A percentile compares a stretch with the other conserved stretches of the same genome.
Conservation (phyloP, 805 yeast species). For the Starmerella floris region DNA sequence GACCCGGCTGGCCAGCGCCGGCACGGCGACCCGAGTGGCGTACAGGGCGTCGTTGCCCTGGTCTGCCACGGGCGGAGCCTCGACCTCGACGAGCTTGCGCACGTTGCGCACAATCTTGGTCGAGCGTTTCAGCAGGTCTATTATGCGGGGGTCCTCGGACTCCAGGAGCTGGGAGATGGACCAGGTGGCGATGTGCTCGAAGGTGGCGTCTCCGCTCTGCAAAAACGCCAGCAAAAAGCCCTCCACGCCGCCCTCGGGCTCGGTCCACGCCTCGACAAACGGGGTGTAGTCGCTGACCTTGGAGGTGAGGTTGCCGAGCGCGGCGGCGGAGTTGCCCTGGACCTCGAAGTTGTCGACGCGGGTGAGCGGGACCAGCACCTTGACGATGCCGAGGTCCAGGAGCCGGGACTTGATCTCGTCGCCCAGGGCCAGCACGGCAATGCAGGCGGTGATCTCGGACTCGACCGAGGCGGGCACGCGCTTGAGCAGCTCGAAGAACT, state of each 20-base stretch:
- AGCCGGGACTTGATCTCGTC: constrained; percentile 83
- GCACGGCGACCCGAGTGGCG: constrained; percentile 28
- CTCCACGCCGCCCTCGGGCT: constrained; percentile 71
- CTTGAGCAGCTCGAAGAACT: constrained; percentile 71
- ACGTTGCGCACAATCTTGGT: constrained; percentile 27
- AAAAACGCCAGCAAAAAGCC: constrained; percentile 74
- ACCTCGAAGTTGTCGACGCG: constrained; percentile 81
- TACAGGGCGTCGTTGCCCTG: constrained; percentile 22
- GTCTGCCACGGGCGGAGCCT: constrained; percentile 6
- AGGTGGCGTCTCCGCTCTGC: constrained; percentile 75
- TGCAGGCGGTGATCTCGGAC: constrained; percentile 91
- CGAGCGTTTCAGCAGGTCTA: constrained; percentile 24
- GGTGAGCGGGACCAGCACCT: constrained; percentile 84
- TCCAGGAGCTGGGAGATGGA: constrained; percentile 86
- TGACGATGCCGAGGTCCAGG: constrained; percentile 69
- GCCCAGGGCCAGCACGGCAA: constrained; percentile 91
- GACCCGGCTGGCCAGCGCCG: constrained; percentile 28
- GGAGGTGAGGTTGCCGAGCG: constrained; percentile 87
- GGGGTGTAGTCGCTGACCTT: constrained; percentile 73
- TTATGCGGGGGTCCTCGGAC: constrained; percentile 55
- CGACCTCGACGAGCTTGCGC: constrained; percentile 25
- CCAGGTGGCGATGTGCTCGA: constrained; percentile 97
- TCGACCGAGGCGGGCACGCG: constrained; percentile 85
- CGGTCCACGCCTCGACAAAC: constrained; percentile 64
- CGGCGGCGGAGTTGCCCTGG: constrained; percentile 97